These are phyloP conservation scores for Fusarium pseudoanthophilum DNA, from an alignment of 2,329 filamentous ascomycete species.

Conservation along the genomic window DNA sequence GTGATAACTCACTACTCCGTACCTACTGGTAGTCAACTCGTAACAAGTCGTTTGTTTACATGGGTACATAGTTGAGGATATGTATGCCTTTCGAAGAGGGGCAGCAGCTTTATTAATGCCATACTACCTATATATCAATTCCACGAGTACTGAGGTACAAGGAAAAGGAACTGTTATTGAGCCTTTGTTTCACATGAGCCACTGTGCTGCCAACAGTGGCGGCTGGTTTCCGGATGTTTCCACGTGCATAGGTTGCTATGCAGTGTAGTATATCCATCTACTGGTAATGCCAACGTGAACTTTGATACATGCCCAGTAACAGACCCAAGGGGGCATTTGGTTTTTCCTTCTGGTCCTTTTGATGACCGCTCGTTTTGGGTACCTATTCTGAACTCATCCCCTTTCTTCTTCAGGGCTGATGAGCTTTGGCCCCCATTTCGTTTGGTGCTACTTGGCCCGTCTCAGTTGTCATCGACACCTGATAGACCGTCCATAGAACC, in stretches of 20 bases:
- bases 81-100: background rate
- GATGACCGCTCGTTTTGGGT: background rate
- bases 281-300: background rate
- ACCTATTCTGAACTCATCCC: conserved; percentile 2
- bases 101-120: background rate
- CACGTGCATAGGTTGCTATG: background rate
- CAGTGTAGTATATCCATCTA: background rate
- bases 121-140: too few relatives aligned
- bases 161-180: conserved; percentile 11
- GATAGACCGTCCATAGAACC: conserved; percentile 7
- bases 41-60: conserved; percentile 2
- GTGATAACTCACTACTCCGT: background rate
- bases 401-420: conserved; percentile 15
- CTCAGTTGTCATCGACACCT: conserved; percentile 1
- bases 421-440: conserved; percentile 31
- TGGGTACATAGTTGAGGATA: background rate
- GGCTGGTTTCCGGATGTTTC: conserved; percentile 23
- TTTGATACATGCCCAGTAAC: conserved; percentile 2
- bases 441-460: conserved; percentile 10
- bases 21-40: background rate
- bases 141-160: background rate
- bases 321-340: conserved; percentile 1
- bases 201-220: conserved; percentile 13
- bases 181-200: conserved; percentile 5
- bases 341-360: conserved; percentile 8